These are phyloP conservation scores for Amanita thiersii DNA, from an alignment of 768 basidiomycete genomes.

Conservation along the genomic window DNA sequence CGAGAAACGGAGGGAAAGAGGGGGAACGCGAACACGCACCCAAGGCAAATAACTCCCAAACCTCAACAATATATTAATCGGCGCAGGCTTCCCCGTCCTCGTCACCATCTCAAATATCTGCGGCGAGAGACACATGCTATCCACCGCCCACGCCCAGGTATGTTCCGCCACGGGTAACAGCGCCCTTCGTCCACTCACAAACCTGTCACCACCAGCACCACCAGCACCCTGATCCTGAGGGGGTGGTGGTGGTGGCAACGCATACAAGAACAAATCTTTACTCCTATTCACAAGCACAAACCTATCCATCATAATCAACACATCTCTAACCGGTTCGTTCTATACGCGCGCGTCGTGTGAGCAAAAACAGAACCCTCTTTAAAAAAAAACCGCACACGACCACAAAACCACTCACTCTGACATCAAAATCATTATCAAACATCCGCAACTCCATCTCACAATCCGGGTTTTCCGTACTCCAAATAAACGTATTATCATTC, in stretches of 20 bases:
- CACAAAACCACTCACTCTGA: neutral
- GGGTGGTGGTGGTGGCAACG: slow-evolving; percentile 19
- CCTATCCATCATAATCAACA: neutral
- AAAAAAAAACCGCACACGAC: neutral
- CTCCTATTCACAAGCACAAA: slow-evolving; percentile 34
- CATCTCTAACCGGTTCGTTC: too few species aligned
- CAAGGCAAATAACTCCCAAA: slow-evolving; percentile 56
- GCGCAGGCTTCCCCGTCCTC: slow-evolving; percentile 13
- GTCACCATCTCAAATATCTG: slow-evolving; percentile 19
- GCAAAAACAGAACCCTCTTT: neutral
- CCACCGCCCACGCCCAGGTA: slow-evolving; percentile 51
- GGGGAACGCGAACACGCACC: slow-evolving; percentile 27
- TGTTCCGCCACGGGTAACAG: slow-evolving; percentile 38
- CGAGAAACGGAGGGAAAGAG: neutral
- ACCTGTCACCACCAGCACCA: too few species aligned
- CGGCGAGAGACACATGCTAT: slow-evolving; percentile 34
- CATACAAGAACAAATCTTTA: slow-evolving; percentile 35
- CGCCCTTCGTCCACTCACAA: slow-evolving; percentile 12
- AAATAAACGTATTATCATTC: neutral
- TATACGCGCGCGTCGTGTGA: neutral
- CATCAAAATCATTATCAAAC: neutral
- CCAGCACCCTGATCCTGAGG: too few species aligned
- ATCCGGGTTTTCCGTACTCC: slow-evolving; percentile 1
- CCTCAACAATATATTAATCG: slow-evolving; percentile 48
- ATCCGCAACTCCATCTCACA: slow-evolving; percentile 1